Evolutionary conservation across 352 stramenopile genomes (phyloP), one percentile per base, ranked within the genome.

Genomic region (Phytophthora pistaciae): DNA sequence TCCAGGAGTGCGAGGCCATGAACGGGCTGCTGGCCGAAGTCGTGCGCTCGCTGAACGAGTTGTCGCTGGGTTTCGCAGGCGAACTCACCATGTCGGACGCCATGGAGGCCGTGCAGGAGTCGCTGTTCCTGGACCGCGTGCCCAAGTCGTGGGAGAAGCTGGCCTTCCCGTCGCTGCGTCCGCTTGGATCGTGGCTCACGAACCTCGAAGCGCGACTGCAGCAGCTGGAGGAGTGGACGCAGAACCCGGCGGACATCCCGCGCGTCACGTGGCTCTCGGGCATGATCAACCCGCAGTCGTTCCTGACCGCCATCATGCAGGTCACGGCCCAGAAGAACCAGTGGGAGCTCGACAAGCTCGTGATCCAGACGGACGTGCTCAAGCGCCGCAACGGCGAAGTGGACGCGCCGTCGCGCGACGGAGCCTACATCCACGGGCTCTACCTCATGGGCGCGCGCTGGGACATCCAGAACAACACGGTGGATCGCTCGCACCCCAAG

Each of bases 1-100:
- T 99, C 16, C 97, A 99, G 78, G 97, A 99, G 84, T 99, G 97
- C 75, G 97, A 99, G 65, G 88, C 97, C n/a, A 98, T 99, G 78
- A 99, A 99, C 78, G 91, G 87, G 0, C 78, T 99, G 18, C 75
- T 99, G 9, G 81, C 83, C 4, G 97, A 99, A 82, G 99, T 99
- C 9, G 85, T 96, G 55, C 95, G 97, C 16, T 99, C 96, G 16
- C 85, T 99, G 20, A 98, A 98, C 72, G 97, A 99, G 66, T 83
- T 99, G n/a, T 92, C 98, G 60, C 83, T 99, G 4, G 95, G 97
- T 2, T 99, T 99, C 71, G 95, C 96, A 1, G 98, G 98, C 25
- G 97, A 99, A 68, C 77, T 99, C 36, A 99, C 98, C 40, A 99
- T 99, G 96, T 98, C 95, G 40, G 96, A 99, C 64, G 84, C 95